These are phyloP conservation scores for Cyberlindnera nakhonratchasimensis DNA, from an alignment of 805 yeast genomes.

Conservation along the genomic window DNA sequence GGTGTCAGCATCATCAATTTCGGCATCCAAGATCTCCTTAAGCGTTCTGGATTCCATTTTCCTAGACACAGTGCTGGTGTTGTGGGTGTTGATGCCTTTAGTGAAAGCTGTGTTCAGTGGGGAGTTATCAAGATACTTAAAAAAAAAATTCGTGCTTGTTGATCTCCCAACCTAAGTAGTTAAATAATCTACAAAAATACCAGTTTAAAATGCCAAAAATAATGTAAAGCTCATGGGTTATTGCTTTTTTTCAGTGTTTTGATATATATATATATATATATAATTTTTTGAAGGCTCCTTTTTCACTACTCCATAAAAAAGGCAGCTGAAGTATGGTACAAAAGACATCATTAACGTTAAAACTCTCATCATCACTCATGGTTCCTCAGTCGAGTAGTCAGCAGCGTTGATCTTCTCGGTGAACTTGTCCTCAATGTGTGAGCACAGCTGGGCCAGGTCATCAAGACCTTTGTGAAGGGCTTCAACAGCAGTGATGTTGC, in stretches of 20 bases:
- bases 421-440: conserved; percentile 76
- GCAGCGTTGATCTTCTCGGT: conserved; percentile 62
- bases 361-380: conserved; percentile 26
- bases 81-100: background rate
- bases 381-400: conserved; percentile 46
- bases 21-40: conserved; percentile 37
- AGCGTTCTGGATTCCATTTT: conserved; percentile 26
- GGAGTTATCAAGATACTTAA: too few species aligned
- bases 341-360: conserved; percentile 1
- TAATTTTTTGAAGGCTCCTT: too few species aligned
- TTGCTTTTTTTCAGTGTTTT: too few species aligned
- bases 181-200: too few species aligned
- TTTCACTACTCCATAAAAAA: too few species aligned
- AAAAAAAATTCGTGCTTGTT: too few species aligned
- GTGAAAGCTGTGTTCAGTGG: background rate
- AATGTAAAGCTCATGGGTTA: too few species aligned
- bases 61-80: background rate
- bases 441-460: conserved; percentile 78
- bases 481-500: conserved; percentile 77
- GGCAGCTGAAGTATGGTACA: too few species aligned
- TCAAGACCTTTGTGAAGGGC: conserved; percentile 90
- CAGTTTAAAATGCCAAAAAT: too few species aligned
- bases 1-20: conserved; percentile 33
- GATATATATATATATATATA: too few species aligned
- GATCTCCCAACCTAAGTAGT: too few species aligned